Percentiles rank a stretch among this genome's conserved stretches.
Evolutionary conservation across 2,329 filamentous ascomycete genomes (phyloP).

Genomic region (Aspergillus amoenus): DNA sequence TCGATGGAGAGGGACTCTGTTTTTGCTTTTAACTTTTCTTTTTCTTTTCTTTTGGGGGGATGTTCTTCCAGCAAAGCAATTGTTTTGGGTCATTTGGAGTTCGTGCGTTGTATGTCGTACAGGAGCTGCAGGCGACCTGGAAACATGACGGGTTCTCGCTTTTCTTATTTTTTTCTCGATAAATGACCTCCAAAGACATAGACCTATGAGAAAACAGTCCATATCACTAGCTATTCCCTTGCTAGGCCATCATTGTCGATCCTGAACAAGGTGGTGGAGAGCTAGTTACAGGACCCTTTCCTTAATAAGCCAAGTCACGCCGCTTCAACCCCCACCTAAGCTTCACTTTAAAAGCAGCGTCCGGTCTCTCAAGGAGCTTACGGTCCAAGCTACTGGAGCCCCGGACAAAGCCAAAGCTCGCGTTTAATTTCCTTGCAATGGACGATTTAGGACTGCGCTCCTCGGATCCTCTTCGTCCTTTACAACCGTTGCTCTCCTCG

Average conservation of each 20-base stretch:
- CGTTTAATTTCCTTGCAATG: conserved; percentile 21
- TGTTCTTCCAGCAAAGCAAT: not conserved
- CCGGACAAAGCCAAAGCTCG: not conserved
- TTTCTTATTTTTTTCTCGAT: not conserved
- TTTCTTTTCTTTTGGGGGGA: not conserved
- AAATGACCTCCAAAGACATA: not conserved
- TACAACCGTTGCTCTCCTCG: conserved; percentile 23
- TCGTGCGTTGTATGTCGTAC: conserved; percentile 2
- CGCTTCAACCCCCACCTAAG: conserved; percentile 18
- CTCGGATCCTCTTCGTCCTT: conserved; percentile 21
- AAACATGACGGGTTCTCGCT: conserved; percentile 4
- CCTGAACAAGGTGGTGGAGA: not conserved
- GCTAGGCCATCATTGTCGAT: not conserved
- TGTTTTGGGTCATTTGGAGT: not conserved
- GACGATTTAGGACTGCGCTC: conserved; percentile 20
- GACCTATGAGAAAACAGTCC: not conserved
- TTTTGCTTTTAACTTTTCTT: not conserved
- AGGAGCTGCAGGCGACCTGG: conserved; percentile 5
- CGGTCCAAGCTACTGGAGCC: not conserved
- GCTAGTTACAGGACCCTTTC: not conserved
- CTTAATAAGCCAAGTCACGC: conserved; percentile 10
- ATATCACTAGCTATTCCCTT: not conserved
- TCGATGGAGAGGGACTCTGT: not conserved
- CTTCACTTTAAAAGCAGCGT: conserved; percentile 17
- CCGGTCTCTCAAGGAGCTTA: not conserved